Evolutionary conservation across 2,329 filamentous ascomycete species (phyloP).

Genomic region (Fusarium musae): DNA sequence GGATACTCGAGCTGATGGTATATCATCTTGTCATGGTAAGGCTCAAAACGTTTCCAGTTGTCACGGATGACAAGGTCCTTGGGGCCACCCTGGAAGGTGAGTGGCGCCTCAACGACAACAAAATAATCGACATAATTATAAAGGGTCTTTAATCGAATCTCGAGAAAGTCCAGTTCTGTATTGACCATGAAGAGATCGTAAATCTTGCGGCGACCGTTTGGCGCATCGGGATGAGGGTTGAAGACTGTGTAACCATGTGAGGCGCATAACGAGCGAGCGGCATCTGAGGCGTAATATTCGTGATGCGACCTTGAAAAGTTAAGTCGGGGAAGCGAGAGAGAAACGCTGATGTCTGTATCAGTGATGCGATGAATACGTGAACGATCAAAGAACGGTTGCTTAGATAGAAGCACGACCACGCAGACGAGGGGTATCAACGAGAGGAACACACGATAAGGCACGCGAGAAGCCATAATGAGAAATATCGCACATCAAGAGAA

Average conservation of each 20-base stretch:
- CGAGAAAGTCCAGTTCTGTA: slow-evolving; percentile 72
- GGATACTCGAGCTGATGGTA: slow-evolving; percentile 64
- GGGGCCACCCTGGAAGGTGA: slow-evolving; percentile 66
- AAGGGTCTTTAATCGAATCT: slow-evolving; percentile 70
- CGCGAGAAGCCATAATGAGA: slow-evolving; percentile 14
- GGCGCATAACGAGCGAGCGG: slow-evolving; percentile 46
- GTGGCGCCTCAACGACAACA: slow-evolving; percentile 68
- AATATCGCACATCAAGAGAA: background rate
- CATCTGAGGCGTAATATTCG: slow-evolving; percentile 46
- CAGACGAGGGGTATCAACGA: slow-evolving; percentile 17
- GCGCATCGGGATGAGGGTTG: slow-evolving; percentile 30
- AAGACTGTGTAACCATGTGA: slow-evolving; percentile 50
- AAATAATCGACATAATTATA: slow-evolving; percentile 72
- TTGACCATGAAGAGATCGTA: slow-evolving; percentile 71
- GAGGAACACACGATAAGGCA: slow-evolving; percentile 15
- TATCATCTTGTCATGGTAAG: slow-evolving; percentile 70
- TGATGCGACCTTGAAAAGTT: slow-evolving; percentile 40
- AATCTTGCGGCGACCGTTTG: slow-evolving; percentile 46
- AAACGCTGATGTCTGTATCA: slow-evolving; percentile 38
- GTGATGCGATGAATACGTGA: slow-evolving; percentile 31
- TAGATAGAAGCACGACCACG: slow-evolving; percentile 27
- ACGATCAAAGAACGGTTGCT: slow-evolving; percentile 33
- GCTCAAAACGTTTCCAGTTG: slow-evolving; percentile 62
- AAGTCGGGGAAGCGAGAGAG: slow-evolving; percentile 37
- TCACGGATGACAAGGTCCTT: slow-evolving; percentile 66